Conservation (phyloP, 441 rosid species). For the Syzygium malaccense region DNA sequence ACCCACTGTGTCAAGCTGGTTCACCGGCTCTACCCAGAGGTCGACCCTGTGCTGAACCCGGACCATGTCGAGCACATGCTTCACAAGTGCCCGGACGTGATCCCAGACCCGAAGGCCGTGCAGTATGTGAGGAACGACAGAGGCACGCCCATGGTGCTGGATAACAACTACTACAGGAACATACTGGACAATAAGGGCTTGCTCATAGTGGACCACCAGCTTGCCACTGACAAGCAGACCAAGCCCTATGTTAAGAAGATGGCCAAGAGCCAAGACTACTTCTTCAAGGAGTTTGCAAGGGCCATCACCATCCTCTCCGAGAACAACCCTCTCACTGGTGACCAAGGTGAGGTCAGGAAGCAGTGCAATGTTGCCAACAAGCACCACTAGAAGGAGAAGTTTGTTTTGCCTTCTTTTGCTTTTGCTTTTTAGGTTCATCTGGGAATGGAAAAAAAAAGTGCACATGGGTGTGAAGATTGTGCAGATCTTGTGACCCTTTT, state of each 20-base stretch:
- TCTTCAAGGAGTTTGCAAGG: constrained; percentile 85
- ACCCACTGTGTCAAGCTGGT: constrained; percentile 95
- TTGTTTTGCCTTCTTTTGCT: neutral
- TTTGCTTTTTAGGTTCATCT: neutral
- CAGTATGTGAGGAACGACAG: constrained; percentile 96
- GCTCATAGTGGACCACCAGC: constrained; percentile 84
- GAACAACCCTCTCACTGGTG: constrained; percentile 90
- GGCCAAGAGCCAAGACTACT: constrained; percentile 89
- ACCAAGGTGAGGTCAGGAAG: constrained; percentile 89
- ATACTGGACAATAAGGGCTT: constrained; percentile 90
- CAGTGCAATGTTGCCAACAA: constrained; percentile 84
- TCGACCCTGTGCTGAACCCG: constrained; percentile 73
- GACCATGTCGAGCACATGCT: constrained; percentile 85
- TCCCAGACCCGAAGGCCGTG: constrained; percentile 96
- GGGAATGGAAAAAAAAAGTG: neutral
- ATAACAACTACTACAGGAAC: constrained; percentile 95
- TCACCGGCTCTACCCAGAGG: constrained; percentile 86
- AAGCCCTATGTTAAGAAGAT: constrained; percentile 87
- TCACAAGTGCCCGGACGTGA: constrained; percentile 80
- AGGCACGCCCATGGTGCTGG: constrained; percentile 86
- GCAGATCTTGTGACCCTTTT: neutral
- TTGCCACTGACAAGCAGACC: constrained; percentile 80
- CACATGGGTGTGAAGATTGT: neutral
- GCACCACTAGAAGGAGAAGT: constrained; percentile 37
- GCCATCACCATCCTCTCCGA: constrained; percentile 79